Evolutionary conservation across 768 basidiomycete genomes (phyloP).

Genomic region (Lactarius psammicola): DNA sequence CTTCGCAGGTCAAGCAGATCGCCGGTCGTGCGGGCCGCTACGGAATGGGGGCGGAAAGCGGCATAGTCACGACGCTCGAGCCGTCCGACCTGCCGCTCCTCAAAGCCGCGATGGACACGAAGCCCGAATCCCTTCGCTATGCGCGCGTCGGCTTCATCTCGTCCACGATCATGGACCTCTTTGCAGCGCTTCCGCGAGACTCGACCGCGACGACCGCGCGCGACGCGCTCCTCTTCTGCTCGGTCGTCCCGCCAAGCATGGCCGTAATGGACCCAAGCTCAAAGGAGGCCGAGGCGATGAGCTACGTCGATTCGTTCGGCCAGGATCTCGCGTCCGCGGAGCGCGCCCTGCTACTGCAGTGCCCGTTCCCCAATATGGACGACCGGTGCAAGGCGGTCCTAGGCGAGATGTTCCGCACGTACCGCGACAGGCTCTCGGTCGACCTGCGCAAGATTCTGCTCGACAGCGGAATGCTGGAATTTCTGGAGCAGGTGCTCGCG

Average conservation of each 20-base stretch:
- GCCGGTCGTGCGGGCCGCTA: slow-evolving; percentile 92
- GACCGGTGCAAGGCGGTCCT: slow-evolving; percentile 37
- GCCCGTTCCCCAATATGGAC: slow-evolving; percentile 58
- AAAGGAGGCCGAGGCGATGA: slow-evolving; percentile 36
- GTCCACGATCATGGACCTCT: slow-evolving; percentile 33
- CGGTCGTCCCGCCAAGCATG: slow-evolving; percentile 45
- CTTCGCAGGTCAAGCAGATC: slow-evolving; percentile 89
- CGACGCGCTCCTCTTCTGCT: slow-evolving; percentile 50
- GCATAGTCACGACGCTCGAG: slow-evolving; percentile 72
- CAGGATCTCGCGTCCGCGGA: slow-evolving; percentile 45
- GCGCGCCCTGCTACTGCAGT: slow-evolving; percentile 45
- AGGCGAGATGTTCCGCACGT: slow-evolving; percentile 43
- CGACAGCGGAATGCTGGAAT: slow-evolving; percentile 40
- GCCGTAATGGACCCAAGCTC: slow-evolving; percentile 37
- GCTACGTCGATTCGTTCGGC: slow-evolving; percentile 45
- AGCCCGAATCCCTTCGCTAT: slow-evolving; percentile 48
- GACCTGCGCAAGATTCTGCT: slow-evolving; percentile 41
- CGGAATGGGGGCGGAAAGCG: slow-evolving; percentile 57
- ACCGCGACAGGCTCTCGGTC: slow-evolving; percentile 43
- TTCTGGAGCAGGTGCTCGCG: slow-evolving; percentile 44
- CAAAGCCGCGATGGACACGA: slow-evolving; percentile 49
- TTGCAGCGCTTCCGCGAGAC: slow-evolving; percentile 45
- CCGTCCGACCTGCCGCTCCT: slow-evolving; percentile 62
- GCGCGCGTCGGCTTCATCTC: slow-evolving; percentile 47
- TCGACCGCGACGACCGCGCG: slow-evolving; percentile 45